Evolutionary conservation across 495 filamentous ascomycete species (phyloP).

Genomic region (Aspergillus bertholletiae): DNA sequence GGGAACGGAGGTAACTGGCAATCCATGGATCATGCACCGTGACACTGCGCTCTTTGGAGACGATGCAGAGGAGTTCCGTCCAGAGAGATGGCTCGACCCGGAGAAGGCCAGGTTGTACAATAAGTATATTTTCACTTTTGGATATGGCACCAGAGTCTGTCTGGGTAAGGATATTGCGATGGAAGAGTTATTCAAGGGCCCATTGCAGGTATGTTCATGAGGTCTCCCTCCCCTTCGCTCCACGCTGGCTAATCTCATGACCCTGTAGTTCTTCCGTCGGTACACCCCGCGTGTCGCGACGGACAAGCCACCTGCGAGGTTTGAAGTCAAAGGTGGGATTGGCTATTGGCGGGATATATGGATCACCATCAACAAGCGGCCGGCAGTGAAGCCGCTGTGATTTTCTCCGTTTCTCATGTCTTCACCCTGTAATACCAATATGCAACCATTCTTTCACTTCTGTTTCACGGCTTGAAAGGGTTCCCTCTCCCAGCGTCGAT

Average conservation of each 20-base stretch:
- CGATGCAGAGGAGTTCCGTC: slow-evolving; percentile 37
- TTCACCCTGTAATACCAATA: too few species aligned
- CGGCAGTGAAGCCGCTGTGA: slow-evolving; percentile 2
- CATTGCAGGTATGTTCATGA: slow-evolving; percentile 37
- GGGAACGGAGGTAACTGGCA: slow-evolving; percentile 56
- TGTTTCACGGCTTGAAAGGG: too few species aligned
- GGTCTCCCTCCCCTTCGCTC: background rate
- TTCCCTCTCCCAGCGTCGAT: too few species aligned
- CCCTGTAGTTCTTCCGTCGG: slow-evolving; percentile 33
- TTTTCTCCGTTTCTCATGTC: too few species aligned
- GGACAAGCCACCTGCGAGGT: slow-evolving; percentile 32
- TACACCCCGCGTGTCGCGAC: slow-evolving; percentile 29
- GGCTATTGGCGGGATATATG: slow-evolving; percentile 46
- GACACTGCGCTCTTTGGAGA: slow-evolving; percentile 49
- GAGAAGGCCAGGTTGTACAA: slow-evolving; percentile 44
- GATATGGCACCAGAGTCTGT: slow-evolving; percentile 51
- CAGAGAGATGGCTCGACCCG: slow-evolving; percentile 41
- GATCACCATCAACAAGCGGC: slow-evolving; percentile 38
- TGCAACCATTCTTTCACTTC: too few species aligned
- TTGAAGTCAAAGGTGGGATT: slow-evolving; percentile 45
- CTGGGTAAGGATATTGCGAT: slow-evolving; percentile 53
- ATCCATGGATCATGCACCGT: slow-evolving; percentile 51
- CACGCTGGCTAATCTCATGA: slow-evolving; percentile 6
- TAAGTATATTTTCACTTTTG: slow-evolving; percentile 52
- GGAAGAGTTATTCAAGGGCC: slow-evolving; percentile 54